Evolutionary conservation across 208 protist genomes (phyloP).

Genomic region (Acanthamoeba lenticulata): DNA sequence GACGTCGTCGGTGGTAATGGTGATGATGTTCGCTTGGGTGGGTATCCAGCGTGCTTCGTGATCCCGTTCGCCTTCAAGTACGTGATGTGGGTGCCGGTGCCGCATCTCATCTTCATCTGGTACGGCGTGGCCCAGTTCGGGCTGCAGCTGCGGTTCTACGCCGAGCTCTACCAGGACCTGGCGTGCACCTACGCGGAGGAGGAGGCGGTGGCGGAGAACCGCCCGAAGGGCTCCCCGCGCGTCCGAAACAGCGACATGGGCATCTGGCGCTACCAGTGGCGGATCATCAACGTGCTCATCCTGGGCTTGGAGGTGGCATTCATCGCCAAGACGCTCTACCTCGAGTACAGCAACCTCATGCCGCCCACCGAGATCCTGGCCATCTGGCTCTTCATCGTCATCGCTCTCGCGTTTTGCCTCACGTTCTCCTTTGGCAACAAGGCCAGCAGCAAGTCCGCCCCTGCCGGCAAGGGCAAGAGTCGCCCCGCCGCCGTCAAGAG

Average conservation of each 20-base stretch:
- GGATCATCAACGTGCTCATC: constrained; percentile 1
- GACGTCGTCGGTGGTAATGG: no score
- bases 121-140: constrained; percentile 48
- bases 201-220: background rate
- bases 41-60: background rate
- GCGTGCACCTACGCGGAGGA: background rate
- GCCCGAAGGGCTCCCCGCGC: background rate
- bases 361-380: constrained; percentile 22
- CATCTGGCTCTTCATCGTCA: constrained; percentile 15
- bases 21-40: background rate
- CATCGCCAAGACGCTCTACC: constrained; percentile 32
- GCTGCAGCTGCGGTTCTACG: constrained; percentile 38
- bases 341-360: constrained; percentile 22
- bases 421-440: constrained; percentile 10
- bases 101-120: constrained; percentile 58
- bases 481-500: background rate
- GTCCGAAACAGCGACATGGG: background rate
- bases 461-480: background rate
- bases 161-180: constrained; percentile 38
- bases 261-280: constrained; percentile 44
- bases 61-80: constrained; percentile 65
- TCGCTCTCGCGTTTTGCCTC: constrained; percentile 1
- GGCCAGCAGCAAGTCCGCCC: background rate
- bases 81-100: constrained; percentile 65
- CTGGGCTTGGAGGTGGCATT: constrained; percentile 2